Percentiles rank a stretch among this genome's conserved stretches.
phyloP scores from a whole-genome alignment of 2,329 filamentous ascomycete species.

The Colletotrichum sp. region DNA sequence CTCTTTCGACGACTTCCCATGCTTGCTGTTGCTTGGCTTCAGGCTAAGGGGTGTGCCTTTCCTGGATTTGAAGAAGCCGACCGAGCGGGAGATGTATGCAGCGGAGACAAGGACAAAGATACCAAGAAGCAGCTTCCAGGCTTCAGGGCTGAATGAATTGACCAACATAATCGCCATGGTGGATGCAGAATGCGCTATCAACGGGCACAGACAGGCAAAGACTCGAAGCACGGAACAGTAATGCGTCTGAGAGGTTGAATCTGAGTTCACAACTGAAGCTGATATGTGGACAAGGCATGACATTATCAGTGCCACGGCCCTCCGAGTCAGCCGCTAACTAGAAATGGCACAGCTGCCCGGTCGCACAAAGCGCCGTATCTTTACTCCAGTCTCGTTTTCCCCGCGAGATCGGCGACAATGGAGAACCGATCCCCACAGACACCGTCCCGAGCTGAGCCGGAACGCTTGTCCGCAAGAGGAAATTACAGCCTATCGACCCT shows the following conservation, averaged over 20 bases:
- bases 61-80: not conserved
- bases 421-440: conserved; percentile 3
- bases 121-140: not conserved
- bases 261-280: not conserved
- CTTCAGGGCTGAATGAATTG: not conserved
- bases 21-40: not conserved
- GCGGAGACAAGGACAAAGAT: conserved; percentile 1
- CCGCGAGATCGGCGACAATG: not conserved
- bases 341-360: not conserved
- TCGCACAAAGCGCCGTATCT: not conserved
- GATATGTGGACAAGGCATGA: not conserved
- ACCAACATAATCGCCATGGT: not conserved
- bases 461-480: conserved; percentile 9
- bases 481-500: conserved; percentile 15
- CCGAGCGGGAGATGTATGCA: not conserved
- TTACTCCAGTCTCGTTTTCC: conserved; percentile 1
- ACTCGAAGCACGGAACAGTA: not conserved
- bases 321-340: not conserved
- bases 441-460: conserved; percentile 7
- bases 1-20: not conserved
- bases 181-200: not conserved
- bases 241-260: not conserved
- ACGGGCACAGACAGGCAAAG: not conserved
- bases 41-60: not conserved
- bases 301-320: not conserved